Conservation (phyloP, 2,329 filamentous ascomycete species). For the Pseudocercospora cruenta region DNA sequence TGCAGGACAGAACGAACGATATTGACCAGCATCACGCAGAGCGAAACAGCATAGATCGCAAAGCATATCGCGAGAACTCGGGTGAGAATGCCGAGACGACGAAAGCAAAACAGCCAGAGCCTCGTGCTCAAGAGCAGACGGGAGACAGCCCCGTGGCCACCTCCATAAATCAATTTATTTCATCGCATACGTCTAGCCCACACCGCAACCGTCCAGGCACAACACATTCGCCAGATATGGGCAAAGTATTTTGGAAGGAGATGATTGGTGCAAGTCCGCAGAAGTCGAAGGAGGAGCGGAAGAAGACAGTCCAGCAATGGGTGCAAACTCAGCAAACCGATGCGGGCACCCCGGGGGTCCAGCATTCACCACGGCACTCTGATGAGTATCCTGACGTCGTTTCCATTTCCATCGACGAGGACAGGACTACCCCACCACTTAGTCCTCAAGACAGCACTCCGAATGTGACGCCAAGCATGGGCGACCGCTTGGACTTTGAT, state of each 20-base stretch:
- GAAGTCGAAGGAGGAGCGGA: neutral
- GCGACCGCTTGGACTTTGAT: slow-evolving; percentile 30
- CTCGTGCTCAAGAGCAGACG: neutral
- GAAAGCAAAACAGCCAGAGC: neutral
- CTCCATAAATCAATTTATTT: slow-evolving; percentile 20
- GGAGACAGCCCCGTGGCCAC: neutral
- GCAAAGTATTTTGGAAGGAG: slow-evolving; percentile 26
- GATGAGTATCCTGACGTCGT: slow-evolving; percentile 5
- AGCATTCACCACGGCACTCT: neutral
- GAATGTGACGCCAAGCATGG: slow-evolving; percentile 27
- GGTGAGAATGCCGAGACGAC: neutral
- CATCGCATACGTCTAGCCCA: slow-evolving; percentile 22
- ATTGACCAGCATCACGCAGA: neutral
- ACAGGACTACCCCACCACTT: slow-evolving; percentile 8
- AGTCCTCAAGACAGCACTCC: slow-evolving; percentile 12
- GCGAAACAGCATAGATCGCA: neutral
- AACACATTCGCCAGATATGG: slow-evolving; percentile 16
- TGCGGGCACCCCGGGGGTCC: neutral
- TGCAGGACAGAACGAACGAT: neutral
- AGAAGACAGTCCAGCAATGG: slow-evolving; percentile 14
- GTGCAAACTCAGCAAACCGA: neutral
- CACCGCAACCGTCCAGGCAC: slow-evolving; percentile 11
- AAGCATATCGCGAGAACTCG: neutral
- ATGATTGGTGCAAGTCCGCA: neutral
- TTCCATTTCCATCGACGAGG: slow-evolving; percentile 1